A percentile compares a stretch with the other conserved stretches of the same genome.
Conservation (phyloP, 2,329 filamentous ascomycete genomes). For the Pseudocercospora musae region DNA sequence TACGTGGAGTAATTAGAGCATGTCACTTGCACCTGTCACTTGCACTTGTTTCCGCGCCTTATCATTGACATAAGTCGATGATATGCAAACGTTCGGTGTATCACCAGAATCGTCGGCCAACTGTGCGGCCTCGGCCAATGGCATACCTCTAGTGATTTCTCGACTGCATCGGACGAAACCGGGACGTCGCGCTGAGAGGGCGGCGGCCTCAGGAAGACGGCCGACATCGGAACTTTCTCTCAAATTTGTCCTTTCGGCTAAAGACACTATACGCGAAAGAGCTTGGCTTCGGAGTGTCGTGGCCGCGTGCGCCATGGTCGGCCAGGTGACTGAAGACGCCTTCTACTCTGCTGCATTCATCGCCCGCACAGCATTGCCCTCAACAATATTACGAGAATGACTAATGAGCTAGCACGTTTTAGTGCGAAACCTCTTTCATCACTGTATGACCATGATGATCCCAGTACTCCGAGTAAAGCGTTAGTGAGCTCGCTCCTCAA, state of each 20-base stretch:
- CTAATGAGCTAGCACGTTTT: background rate
- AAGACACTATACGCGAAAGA: background rate
- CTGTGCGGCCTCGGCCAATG: conserved; percentile 7
- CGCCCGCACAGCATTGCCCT: background rate
- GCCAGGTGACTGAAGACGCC: background rate
- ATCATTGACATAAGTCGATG: no score
- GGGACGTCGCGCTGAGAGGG: conserved; percentile 2
- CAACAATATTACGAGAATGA: no score
- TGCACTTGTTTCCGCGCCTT: no score
- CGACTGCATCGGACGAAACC: conserved; percentile 7
- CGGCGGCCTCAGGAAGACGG: background rate
- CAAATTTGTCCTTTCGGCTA: background rate
- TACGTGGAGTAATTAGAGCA: conserved; percentile 23
- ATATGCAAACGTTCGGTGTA: no score
- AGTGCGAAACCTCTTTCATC: background rate
- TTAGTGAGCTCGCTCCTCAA: background rate
- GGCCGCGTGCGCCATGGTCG: background rate
- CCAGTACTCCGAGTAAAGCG: background rate
- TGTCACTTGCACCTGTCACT: conserved; percentile 21
- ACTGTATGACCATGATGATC: background rate
- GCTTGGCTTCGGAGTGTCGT: background rate
- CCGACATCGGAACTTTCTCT: background rate
- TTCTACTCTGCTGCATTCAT: background rate
- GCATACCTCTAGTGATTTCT: background rate
- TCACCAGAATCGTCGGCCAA: background rate